Percentiles rank a stretch among this genome's conserved stretches.
Evolutionary conservation across 805 yeast species (phyloP).

Genomic region (Spathaspora girioi): DNA sequence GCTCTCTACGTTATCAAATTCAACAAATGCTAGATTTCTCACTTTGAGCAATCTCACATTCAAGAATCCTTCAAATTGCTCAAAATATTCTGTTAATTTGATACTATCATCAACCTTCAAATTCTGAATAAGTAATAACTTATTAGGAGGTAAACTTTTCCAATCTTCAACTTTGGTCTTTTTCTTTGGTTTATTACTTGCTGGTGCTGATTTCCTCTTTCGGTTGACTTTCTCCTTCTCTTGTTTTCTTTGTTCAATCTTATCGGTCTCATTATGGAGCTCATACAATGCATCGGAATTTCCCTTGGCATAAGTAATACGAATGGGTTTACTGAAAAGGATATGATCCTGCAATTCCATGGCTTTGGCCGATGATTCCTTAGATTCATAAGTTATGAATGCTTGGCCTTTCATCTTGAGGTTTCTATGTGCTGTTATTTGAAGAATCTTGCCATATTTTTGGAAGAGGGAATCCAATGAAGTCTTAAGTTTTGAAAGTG

Average conservation of each 20-base stretch:
- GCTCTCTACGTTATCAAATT: conserved; percentile 54
- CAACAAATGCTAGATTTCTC: conserved; percentile 75
- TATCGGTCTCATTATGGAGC: conserved; percentile 14
- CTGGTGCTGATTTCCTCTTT: conserved; percentile 3
- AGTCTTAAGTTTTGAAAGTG: conserved; percentile 45
- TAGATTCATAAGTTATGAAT: conserved; percentile 54
- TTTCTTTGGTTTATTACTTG: conserved; percentile 8
- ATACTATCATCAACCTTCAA: conserved; percentile 37
- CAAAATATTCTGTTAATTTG: conserved; percentile 40
- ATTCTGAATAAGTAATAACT: conserved; percentile 61
- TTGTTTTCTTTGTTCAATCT: conserved; percentile 16
- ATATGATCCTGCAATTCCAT: conserved; percentile 36
- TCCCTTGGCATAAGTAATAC: conserved; percentile 39
- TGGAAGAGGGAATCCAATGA: conserved; percentile 41
- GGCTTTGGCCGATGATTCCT: conserved; percentile 44
- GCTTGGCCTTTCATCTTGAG: conserved; percentile 81
- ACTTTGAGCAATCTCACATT: conserved; percentile 65
- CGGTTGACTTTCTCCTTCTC: conserved; percentile 8
- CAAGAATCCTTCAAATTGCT: conserved; percentile 53
- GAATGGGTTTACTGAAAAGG: conserved; percentile 47
- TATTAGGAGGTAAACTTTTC: conserved; percentile 61
- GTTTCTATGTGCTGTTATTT: conserved; percentile 55
- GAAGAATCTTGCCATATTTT: conserved; percentile 45
- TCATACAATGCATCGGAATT: conserved; percentile 39
- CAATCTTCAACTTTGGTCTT: conserved; percentile 18